Conservation (phyloP, 2,329 filamentous ascomycete genomes). For the Cercospora citrullina region DNA sequence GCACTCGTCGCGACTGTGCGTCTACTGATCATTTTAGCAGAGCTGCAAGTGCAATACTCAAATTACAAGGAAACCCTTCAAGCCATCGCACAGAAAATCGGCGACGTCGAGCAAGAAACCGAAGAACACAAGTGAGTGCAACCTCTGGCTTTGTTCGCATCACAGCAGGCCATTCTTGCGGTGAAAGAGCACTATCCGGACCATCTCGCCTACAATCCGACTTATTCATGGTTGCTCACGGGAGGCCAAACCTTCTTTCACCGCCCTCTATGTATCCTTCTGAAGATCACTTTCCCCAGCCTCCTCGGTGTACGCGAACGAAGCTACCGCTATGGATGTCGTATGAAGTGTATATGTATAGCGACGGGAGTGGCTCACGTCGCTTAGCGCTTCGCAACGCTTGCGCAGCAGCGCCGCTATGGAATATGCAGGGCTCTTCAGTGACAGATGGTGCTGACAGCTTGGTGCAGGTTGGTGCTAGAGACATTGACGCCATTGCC, state of each 20-base stretch:
- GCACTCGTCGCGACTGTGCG: no score
- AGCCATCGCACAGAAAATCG: constrained; percentile 92
- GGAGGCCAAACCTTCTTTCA: constrained; percentile 40
- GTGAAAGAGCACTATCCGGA: constrained; percentile 16
- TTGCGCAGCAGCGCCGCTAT: constrained; percentile 4
- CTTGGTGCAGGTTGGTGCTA: constrained; percentile 72
- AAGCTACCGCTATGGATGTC: background rate
- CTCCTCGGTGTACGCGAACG: background rate
- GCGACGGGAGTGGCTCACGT: background rate
- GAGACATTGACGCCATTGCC: constrained; percentile 85
- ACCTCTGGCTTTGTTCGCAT: background rate
- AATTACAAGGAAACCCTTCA: constrained; percentile 78
- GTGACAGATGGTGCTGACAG: constrained; percentile 3
- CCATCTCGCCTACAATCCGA: constrained; percentile 32
- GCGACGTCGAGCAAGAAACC: constrained; percentile 93
- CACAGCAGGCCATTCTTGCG: constrained; percentile 21
- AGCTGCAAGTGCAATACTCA: constrained; percentile 76
- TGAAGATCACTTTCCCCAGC: background rate
- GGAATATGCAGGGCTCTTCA: background rate
- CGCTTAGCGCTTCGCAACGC: background rate
- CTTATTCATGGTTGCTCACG: constrained; percentile 10
- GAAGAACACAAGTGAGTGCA: constrained; percentile 88
- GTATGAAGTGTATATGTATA: background rate
- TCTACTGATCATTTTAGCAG: constrained; percentile 48
- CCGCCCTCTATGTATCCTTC: constrained; percentile 25